Base-by-base conservation (phyloP, 768 basidiomycete species). In the Suillus sp. region DNA sequence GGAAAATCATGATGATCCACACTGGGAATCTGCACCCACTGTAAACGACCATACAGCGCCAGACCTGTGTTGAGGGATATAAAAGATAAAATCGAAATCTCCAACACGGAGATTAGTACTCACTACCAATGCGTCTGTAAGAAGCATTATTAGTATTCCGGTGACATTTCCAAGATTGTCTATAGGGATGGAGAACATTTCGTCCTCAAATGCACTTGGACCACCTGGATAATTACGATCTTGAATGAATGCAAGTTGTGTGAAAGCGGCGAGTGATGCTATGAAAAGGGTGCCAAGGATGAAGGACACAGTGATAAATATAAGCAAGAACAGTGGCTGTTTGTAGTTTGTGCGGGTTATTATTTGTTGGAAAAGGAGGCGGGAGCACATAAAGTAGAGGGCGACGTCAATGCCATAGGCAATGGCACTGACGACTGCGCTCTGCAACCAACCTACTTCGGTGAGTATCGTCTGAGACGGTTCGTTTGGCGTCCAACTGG, bases 161-260 rank as follows among this genome's bases (percentile, higher is more conserved):
- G 63, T 11, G 56, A 3, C 62, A 20, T 69, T 73, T 1, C 65
- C 65, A 3, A 38, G 14, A 25, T 67, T 16, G 30, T 65, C 65
- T 4, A 70, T 30, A 22, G 72, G 72, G 10, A 68, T 64, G 10
- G 65, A 65, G 62, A 67, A 77, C 60, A 64, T 62, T 1, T 58
- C 16, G 18, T 64, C 57, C 25, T 68, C 68, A 37, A 62, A 78
- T 10, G 65, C 68, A 13, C 47, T 68, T 2, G 77, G 76, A 14
- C 77, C 77, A 3, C 75, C 74, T 0, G 71, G 71, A 38, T 68
- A 77, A 53, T 76, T 70, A 3, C 77, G 70, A 50, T 71, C 55
- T 60, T 78, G 71, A 45, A 78, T 70, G 58, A 76, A 77, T 1
- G 68, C 64, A 57, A 74, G 65, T 40, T 74, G 73, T 0, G 67